Evolutionary conservation across 225 moss, liverwort and hornwort species (phyloP).

Genomic region (Takakia lepidozioides): DNA sequence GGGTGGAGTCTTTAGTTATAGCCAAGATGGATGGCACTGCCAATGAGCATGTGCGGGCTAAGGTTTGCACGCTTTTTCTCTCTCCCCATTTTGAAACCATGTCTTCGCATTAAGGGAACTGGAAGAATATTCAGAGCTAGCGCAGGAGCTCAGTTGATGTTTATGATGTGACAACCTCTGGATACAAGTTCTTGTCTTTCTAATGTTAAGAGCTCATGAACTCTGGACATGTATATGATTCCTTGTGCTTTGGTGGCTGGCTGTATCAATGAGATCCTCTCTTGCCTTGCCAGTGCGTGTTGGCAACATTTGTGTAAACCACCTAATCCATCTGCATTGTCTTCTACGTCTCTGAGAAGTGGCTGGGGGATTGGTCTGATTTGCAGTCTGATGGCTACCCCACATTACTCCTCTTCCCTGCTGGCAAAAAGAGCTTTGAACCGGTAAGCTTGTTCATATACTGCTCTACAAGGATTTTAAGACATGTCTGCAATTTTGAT

Average conservation of each 20-base stretch:
- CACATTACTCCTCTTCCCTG: conserved; percentile 71
- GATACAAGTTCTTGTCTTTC: neutral
- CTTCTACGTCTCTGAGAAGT: too few species aligned
- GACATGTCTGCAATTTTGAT: neutral
- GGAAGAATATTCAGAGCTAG: too few species aligned
- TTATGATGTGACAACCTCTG: neutral
- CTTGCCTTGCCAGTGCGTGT: neutral
- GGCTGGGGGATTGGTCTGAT: conserved; percentile 4
- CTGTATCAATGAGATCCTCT: neutral
- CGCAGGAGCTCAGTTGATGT: neutral
- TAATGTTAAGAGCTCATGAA: neutral
- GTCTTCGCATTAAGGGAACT: too few species aligned
- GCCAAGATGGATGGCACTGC: conserved; percentile 74
- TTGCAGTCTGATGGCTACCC: conserved; percentile 63
- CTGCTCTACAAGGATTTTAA: neutral
- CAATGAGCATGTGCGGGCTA: conserved; percentile 75
- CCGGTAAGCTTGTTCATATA: conserved; percentile 35
- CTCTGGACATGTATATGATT: neutral
- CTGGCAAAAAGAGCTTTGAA: conserved; percentile 65
- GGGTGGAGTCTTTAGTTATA: conserved; percentile 53
- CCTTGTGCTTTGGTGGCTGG: neutral
- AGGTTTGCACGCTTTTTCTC: conserved; percentile 25
- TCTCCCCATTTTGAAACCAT: neutral
- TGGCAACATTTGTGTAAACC: too few species aligned
- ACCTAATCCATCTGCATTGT: too few species aligned